Evolutionary conservation across 306 rosid species (phyloP), one percentile per base, ranked within the genome.

Genomic region (Hylodesmum podocarpum): DNA sequence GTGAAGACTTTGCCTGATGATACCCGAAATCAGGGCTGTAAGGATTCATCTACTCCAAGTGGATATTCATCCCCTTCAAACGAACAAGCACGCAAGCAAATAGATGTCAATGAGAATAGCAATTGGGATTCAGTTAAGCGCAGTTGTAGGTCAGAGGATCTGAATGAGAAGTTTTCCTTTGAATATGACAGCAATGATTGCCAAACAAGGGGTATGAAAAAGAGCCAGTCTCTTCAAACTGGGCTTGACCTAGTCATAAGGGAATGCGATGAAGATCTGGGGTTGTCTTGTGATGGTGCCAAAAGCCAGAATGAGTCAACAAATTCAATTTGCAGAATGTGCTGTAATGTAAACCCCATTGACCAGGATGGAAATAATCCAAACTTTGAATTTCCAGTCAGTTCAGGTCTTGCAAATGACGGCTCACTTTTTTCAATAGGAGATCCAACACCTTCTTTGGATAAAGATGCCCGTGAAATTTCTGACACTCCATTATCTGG

Each of bases 201-300:
- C 70, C 84, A 41, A 86, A 62, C 51, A 62, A 59, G 41, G 27
- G 31, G 19, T 40, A 70, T 88, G 41, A 84, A 72, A 88, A 95
- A 89, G 83, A 85, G 97, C 74, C 89, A 57, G 57, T 95, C 97
- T 57, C 75, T 86, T 16, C 93, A 86, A 80, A 86, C 86, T 83
- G 86, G 82, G 76, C 83, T 87, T 78, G 72, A 57, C 83, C 86
- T 16, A 73, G 87, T 49, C 54, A 63, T 72, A 22, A 72, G 86
- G 39, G 89, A 84, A 64, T 84, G 77, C 74, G 92, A 83, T 9
- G 81, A 84, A 9, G 83, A 82, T 82, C 80, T 36, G 46, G 87
- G 63, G 50, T 50, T 83, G 73, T 78, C 86, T 54, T 86, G 25
- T 68, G 80, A 74, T 66, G 85, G 49, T 46, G 83, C 83, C 62